Base-by-base conservation (phyloP, 2,329 filamentous ascomycete species). In the Xylariaceae sp. region DNA sequence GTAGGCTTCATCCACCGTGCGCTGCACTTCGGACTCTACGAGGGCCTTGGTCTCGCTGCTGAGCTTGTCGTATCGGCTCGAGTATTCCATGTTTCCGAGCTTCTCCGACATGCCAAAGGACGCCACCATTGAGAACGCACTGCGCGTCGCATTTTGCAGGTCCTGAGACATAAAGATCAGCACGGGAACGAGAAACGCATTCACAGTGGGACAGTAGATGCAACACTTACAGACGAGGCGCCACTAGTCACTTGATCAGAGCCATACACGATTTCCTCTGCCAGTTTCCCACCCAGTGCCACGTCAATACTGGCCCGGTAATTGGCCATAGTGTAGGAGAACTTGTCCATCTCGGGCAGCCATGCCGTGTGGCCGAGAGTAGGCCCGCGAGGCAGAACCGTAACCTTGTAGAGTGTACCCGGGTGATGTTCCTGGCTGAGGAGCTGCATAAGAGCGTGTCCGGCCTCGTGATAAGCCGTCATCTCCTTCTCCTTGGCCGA, bases 381-480 rank as follows among this genome's bases (percentile, higher is more conserved):
- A 62, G 85, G 84, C 11, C 94, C 94, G 62, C 95, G 86, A 46
- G 94, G 91, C 62, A 99, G 86, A 61, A 99, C 95, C 1, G 94
- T 99, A 44, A 96, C 91, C 73, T 99, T 99, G 79, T 99, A 96
- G 1, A 99, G 78, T 31, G 87, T 87, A 53, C 87, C 84, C 55
- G 76, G 76, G 22, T 27, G 22, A 27, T 27, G 22, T 27, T 27
- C 22, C 4, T 27, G 22, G 11, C 86, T 89, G 59, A 92, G 90
- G 63, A 96, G 84, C 48, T 87, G 86, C 51, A 96, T 89, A 14
- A 99, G 81, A 9, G 94, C 90, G 68, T 99, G 94, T 2, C 94
- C 94, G 48, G 92, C 95, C 72, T 99, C 94, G 65, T 96, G 90
- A 64, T 95, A 96, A 1, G 90, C 90, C n/a, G 91, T 96, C 77